Percentiles rank a stretch among this genome's conserved stretches.
These are phyloP conservation scores for Ogataea nonfermentans DNA, from an alignment of 805 yeast genomes.

Conservation along the genomic window DNA sequence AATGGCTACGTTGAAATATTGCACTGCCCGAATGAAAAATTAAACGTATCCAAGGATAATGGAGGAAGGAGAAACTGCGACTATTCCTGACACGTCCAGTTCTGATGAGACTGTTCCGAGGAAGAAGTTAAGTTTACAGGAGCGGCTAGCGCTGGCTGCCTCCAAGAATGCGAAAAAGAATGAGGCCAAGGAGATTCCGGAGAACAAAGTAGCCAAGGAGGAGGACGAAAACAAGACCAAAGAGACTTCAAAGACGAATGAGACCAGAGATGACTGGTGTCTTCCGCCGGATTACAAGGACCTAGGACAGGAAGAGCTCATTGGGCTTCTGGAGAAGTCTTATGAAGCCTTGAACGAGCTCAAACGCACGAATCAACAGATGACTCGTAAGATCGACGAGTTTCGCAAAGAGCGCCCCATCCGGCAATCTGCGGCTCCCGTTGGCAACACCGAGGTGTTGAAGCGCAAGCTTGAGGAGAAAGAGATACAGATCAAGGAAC, in stretches of 20 bases:
- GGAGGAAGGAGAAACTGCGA: conserved; percentile 7
- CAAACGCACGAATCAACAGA: conserved; percentile 11
- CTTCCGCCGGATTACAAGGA: conserved; percentile 17
- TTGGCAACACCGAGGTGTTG: conserved; percentile 17
- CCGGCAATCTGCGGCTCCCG: conserved; percentile 11
- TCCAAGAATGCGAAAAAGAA: conserved; percentile 31
- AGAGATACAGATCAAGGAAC: conserved; percentile 61
- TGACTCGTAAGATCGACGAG: conserved; percentile 28
- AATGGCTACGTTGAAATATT: too few relatives aligned
- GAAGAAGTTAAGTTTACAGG: conserved; percentile 76
- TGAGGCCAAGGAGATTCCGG: conserved; percentile 3
- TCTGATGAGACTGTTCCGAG: conserved; percentile 28
- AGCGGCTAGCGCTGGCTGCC: conserved; percentile 82
- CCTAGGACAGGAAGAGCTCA: conserved; percentile 14
- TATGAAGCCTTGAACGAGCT: conserved; percentile 5
- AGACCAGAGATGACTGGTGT: conserved; percentile 5
- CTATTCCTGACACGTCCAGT: not conserved
- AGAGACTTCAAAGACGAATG: not conserved
- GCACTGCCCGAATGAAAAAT: not conserved
- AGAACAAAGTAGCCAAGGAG: conserved; percentile 5
- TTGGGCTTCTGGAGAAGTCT: conserved; percentile 12
- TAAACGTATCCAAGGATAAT: conserved; percentile 1
- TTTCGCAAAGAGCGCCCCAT: conserved; percentile 25
- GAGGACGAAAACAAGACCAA: not conserved
- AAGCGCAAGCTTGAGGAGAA: conserved; percentile 41